A percentile compares a stretch with the other conserved stretches of the same genome.
phyloP scores from a whole-genome alignment of 148 eudicot genomes.

The Chenopodium album region DNA sequence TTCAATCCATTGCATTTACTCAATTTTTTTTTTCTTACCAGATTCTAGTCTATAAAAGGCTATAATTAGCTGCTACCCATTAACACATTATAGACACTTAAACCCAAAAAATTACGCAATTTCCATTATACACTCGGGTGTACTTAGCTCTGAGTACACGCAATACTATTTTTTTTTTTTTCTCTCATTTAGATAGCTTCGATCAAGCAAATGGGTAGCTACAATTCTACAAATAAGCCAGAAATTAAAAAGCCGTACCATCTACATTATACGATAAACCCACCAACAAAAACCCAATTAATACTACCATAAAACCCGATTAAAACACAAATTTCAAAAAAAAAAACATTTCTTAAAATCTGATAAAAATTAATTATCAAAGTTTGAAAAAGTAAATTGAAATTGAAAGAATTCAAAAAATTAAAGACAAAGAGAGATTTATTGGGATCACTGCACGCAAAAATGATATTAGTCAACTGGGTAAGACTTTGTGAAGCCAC shows the following conservation, averaged over 20 bases:
- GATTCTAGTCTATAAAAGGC: too few species aligned
- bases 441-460: constrained; percentile 21
- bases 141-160: background rate
- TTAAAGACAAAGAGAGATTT: background rate
- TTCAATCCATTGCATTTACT: background rate
- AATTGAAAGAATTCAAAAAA: background rate
- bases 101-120: background rate
- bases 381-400: too few species aligned
- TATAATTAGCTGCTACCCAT: background rate
- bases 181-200: too few species aligned
- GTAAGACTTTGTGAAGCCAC: background rate
- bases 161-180: background rate
- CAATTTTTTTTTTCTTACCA: too few species aligned
- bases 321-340: background rate
- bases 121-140: background rate
- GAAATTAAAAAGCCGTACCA: too few species aligned
- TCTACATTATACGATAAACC: background rate
- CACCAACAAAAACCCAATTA: background rate
- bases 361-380: too few species aligned
- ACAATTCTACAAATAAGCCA: too few species aligned
- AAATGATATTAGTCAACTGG: constrained; percentile 19
- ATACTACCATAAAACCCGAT: background rate
- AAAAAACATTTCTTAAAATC: too few species aligned
- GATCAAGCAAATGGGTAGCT: too few species aligned
- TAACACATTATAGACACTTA: background rate